Conservation (phyloP, 2,329 filamentous ascomycete species). For the Trichoderma breve region DNA sequence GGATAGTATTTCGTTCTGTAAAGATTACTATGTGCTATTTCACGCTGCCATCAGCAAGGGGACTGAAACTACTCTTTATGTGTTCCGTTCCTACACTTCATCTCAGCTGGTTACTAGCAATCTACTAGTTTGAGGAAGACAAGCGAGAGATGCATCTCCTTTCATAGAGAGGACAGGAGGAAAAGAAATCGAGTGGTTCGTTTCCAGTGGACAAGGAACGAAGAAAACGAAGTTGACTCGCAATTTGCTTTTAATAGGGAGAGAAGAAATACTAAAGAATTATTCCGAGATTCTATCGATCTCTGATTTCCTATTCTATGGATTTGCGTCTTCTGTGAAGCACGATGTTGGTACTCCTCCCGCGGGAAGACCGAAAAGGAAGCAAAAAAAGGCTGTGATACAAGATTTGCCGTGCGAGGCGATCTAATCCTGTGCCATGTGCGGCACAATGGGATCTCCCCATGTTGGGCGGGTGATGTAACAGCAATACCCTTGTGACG, state of each 20-base stretch:
- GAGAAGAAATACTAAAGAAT: not conserved
- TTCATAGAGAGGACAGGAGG: not conserved
- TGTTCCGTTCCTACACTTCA: not conserved
- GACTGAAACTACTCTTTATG: not conserved
- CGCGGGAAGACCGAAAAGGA: not conserved
- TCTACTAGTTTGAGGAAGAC: not conserved
- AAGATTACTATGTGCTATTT: not conserved
- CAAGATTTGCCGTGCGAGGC: not conserved
- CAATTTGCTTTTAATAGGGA: not conserved
- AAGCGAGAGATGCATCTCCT: not conserved
- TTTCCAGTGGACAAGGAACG: not conserved
- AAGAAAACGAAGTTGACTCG: not conserved
- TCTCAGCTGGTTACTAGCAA: not conserved
- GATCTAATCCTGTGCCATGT: not conserved
- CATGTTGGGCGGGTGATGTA: not conserved
- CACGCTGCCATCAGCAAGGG: not conserved
- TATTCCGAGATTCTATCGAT: not conserved
- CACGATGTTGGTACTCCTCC: not conserved
- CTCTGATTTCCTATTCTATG: not conserved
- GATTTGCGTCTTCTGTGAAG: not conserved
- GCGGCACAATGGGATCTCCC: not conserved
- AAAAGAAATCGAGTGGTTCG: not conserved
- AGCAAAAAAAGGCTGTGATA: not conserved
- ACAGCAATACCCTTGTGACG: not conserved
- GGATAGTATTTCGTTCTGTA: not conserved